A percentile compares a stretch with the other conserved stretches of the same genome.
Evolutionary conservation across 805 yeast genomes (phyloP).

Genomic region (Cyberlindnera suaveolens): DNA sequence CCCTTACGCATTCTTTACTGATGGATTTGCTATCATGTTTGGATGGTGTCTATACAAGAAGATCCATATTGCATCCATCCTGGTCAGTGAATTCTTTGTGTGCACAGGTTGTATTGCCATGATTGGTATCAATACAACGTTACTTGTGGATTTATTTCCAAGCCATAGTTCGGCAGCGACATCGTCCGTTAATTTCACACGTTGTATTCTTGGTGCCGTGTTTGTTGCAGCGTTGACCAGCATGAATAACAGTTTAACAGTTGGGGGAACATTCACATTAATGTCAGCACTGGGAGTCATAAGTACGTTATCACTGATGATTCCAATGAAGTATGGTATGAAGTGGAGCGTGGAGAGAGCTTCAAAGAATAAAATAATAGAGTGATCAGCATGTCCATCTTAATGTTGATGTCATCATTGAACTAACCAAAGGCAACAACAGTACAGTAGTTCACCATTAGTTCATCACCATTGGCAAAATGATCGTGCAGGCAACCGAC

Average conservation of each 20-base stretch:
- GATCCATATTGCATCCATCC: slow-evolving; percentile 4
- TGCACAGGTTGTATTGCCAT: slow-evolving; percentile 56
- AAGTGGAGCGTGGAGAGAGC: slow-evolving; percentile 23
- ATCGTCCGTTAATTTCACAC: slow-evolving; percentile 61
- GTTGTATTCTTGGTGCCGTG: slow-evolving; percentile 71
- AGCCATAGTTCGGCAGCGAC: slow-evolving; percentile 65
- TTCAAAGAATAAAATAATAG: background rate
- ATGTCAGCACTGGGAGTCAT: slow-evolving; percentile 44
- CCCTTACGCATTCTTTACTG: slow-evolving; percentile 35
- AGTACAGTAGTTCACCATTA: slow-evolving; percentile 40
- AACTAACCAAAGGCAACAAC: slow-evolving; percentile 40
- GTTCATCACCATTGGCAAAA: slow-evolving; percentile 32
- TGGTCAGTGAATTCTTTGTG: slow-evolving; percentile 51
- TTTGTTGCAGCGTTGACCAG: slow-evolving; percentile 59
- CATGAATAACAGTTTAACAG: slow-evolving; percentile 51
- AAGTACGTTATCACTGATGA: slow-evolving; percentile 20
- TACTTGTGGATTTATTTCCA: slow-evolving; percentile 75
- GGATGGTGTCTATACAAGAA: slow-evolving; percentile 66
- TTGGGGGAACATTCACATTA: slow-evolving; percentile 78
- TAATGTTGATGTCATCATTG: background rate
- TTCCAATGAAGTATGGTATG: slow-evolving; percentile 28
- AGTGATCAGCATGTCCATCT: background rate
- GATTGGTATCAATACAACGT: slow-evolving; percentile 52
- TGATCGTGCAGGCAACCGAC: slow-evolving; percentile 31
- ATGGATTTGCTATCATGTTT: slow-evolving; percentile 41